phyloP scores from a whole-genome alignment of 805 yeast genomes.

The Wickerhamiella parazyma region DNA sequence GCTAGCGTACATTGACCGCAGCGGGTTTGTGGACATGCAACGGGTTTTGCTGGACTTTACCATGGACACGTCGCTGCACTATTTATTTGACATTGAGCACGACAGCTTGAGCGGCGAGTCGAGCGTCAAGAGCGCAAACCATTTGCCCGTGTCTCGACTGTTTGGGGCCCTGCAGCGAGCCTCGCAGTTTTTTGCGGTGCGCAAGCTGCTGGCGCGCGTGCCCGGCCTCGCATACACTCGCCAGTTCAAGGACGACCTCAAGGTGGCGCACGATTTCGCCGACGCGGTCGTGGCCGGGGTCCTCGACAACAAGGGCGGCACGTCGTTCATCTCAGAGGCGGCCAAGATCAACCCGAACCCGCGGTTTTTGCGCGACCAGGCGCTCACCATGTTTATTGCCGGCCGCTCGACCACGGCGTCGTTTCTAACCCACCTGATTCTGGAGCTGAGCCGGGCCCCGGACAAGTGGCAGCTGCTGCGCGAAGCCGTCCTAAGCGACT shows the following conservation, averaged over 20 bases:
- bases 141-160: slow-evolving; percentile 7
- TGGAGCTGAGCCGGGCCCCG: slow-evolving; percentile 29
- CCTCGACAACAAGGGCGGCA: slow-evolving; percentile 22
- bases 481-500: slow-evolving; percentile 5
- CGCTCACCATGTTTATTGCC: slow-evolving; percentile 32
- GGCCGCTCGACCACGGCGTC: slow-evolving; percentile 37
- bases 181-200: slow-evolving; percentile 15
- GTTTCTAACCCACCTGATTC: slow-evolving; percentile 29
- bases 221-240: slow-evolving; percentile 11
- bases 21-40: slow-evolving; percentile 20
- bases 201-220: slow-evolving; percentile 13
- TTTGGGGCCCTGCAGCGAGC: slow-evolving; percentile 16
- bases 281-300: slow-evolving; percentile 28
- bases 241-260: slow-evolving; percentile 25
- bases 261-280: slow-evolving; percentile 26
- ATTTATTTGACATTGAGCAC: slow-evolving; percentile 24
- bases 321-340: slow-evolving; percentile 19
- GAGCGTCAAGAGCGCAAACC: slow-evolving; percentile 8
- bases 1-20: not conserved
- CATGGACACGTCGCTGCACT: slow-evolving; percentile 40
- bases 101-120: slow-evolving; percentile 15
- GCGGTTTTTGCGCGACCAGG: slow-evolving; percentile 30
- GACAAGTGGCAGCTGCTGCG: slow-evolving; percentile 20
- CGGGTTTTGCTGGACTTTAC: slow-evolving; percentile 22
- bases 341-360: slow-evolving; percentile 21